Base-by-base conservation (phyloP, 2,329 filamentous ascomycete species). In the Epichloe festucae region DNA sequence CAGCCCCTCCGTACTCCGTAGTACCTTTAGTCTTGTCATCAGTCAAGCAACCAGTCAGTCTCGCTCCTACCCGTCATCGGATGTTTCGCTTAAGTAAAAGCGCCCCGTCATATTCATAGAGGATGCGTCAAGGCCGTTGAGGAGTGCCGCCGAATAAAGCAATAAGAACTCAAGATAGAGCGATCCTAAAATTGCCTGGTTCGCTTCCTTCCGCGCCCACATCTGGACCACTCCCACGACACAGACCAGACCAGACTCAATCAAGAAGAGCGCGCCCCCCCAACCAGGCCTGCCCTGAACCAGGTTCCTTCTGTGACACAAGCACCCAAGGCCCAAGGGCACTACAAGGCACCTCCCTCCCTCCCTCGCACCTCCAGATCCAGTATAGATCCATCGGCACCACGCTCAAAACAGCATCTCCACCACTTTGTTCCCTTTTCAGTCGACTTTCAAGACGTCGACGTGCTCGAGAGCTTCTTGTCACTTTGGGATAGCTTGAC, bases 311-410 rank as follows among this genome's bases (percentile, higher is more conserved):
- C 53, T 41, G 46, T 19, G 38, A 47, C 35, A 39, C 27, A 27
- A 41, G 41, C 46, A 44, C 31, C 21, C 31, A 21, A 39, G 35
- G 23, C 12, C 38, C 49, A 11, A 34, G 23, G 35, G 43, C 42
- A 51, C 43, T 21, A 19, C 48, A 44, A 52, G 46, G 67, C 62
- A 67, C 69, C 67, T 68, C 66, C 67, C 70, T 60, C 63, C 63
- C 64, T 64, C 64, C 62, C 72, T 74, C 72, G 72, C 71, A 70
- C 72, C 72, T 70, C 77, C 77, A 78, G 75, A 81, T 79, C 73
- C 72, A 80, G 77, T 78, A 78, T 79, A 81, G 77, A 74, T 72
- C 75, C 74, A 73, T 78, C 76, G 74, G 76, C 76, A 78, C 75
- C 73, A 78, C 75, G 72, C 77, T 78, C 77, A 78, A 80, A 79